phyloP scores from a whole-genome alignment of 2,329 filamentous ascomycete genomes.

The Colletotrichum plurivorum region DNA sequence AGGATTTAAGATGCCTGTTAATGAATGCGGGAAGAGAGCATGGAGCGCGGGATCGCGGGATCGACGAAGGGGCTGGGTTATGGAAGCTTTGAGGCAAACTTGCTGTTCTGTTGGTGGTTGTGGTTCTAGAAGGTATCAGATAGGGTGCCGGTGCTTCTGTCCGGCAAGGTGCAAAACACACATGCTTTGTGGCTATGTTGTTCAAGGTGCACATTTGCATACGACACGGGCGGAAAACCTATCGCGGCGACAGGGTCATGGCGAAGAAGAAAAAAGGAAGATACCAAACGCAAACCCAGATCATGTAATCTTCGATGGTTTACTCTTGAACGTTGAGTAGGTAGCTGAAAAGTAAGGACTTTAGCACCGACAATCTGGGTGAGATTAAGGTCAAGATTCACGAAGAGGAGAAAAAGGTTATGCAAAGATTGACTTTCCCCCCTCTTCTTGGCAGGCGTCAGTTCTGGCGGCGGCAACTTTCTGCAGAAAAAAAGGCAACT shows the following conservation, averaged over 20 bases:
- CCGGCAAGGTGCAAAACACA: not conserved
- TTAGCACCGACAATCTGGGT: no score
- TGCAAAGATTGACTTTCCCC: slow-evolving; percentile 15
- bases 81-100: not conserved
- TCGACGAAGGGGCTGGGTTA: not conserved
- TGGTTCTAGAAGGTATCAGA: slow-evolving; percentile 25
- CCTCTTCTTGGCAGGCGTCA: slow-evolving; percentile 21
- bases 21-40: not conserved
- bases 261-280: not conserved
- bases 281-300: no score
- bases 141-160: not conserved
- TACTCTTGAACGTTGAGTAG: no score
- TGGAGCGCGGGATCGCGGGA: not conserved
- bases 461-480: no score
- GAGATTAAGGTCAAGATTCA: no score
- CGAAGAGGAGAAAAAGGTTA: not conserved
- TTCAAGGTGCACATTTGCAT: not conserved
- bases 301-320: no score
- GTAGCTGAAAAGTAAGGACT: no score
- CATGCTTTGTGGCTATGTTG: not conserved
- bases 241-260: not conserved
- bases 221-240: not conserved
- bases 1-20: not conserved
- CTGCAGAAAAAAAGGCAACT: no score
- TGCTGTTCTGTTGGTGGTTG: not conserved